These are phyloP conservation scores for Cystobasidium onofrii DNA, from an alignment of 768 basidiomycete genomes.

Conservation along the genomic window DNA sequence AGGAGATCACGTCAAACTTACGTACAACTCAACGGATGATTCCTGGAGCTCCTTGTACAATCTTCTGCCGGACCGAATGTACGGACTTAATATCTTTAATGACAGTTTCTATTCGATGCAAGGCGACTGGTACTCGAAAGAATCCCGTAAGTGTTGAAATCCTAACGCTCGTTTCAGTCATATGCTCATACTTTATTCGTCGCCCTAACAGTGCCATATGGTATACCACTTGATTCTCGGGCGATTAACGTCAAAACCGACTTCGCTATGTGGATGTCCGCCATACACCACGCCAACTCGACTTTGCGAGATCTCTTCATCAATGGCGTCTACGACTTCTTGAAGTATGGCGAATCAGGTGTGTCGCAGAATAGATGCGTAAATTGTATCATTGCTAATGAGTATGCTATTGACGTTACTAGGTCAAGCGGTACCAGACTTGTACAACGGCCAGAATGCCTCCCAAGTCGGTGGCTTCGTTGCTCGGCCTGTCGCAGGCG, in stretches of 20 bases:
- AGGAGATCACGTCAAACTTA: constrained; percentile 26
- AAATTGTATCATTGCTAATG: background rate
- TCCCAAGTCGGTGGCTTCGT: constrained; percentile 14
- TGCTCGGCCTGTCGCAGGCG: constrained; percentile 26
- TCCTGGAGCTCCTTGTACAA: constrained; percentile 34
- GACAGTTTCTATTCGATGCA: constrained; percentile 28
- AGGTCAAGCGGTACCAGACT: constrained; percentile 27
- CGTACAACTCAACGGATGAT: constrained; percentile 18
- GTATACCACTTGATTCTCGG: constrained; percentile 27
- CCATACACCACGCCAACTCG: constrained; percentile 3
- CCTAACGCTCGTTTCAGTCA: background rate
- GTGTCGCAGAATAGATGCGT: background rate
- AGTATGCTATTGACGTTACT: background rate
- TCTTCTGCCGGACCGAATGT: constrained; percentile 22
- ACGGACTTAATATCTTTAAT: constrained; percentile 18
- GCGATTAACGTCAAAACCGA: constrained; percentile 12
- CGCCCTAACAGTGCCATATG: constrained; percentile 8
- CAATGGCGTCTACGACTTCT: constrained; percentile 29
- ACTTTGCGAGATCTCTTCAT: constrained; percentile 31
- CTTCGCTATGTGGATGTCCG: constrained; percentile 28
- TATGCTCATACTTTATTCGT: background rate
- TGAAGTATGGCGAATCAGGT: constrained; percentile 13
- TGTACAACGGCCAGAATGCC: constrained; percentile 15
- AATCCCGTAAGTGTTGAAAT: constrained; percentile 6
- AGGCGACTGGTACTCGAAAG: constrained; percentile 16